These are phyloP conservation scores for Ophiocordyceps robertsii DNA, from an alignment of 2,329 filamentous ascomycete species.

Conservation along the genomic window DNA sequence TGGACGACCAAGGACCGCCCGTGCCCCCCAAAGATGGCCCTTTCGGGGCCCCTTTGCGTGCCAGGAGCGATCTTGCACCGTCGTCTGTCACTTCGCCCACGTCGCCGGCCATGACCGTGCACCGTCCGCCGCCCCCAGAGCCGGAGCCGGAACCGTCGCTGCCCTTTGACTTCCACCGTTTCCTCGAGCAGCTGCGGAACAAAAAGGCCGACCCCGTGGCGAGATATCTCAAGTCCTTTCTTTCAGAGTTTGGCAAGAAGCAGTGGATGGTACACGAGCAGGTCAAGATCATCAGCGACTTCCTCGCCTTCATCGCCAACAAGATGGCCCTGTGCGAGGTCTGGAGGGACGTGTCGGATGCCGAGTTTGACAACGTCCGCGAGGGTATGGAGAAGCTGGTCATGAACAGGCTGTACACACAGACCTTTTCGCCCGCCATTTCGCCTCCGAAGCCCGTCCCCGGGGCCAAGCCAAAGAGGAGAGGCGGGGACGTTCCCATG, in stretches of 20 bases:
- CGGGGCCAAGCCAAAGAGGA: slow-evolving; percentile 53
- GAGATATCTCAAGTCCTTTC: slow-evolving; percentile 85
- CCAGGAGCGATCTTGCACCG: slow-evolving; percentile 22
- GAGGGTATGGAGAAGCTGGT: slow-evolving; percentile 99
- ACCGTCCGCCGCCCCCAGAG: slow-evolving; percentile 57
- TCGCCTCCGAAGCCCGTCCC: slow-evolving; percentile 63
- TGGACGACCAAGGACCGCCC: slow-evolving; percentile 37
- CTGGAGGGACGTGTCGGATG: slow-evolving; percentile 89
- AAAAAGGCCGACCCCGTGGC: slow-evolving; percentile 97
- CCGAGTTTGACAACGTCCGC: slow-evolving; percentile 93
- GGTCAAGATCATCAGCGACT: slow-evolving; percentile 96
- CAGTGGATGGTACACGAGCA: slow-evolving; percentile 99
- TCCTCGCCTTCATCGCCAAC: slow-evolving; percentile 89
- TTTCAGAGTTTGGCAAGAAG: slow-evolving; percentile 89
- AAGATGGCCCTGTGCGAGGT: slow-evolving; percentile 98
- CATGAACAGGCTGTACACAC: slow-evolving; percentile 92
- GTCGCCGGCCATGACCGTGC: slow-evolving; percentile 35
- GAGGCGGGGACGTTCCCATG: slow-evolving; percentile 53
- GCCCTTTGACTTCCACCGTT: slow-evolving; percentile 94
- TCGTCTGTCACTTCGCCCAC: slow-evolving; percentile 20
- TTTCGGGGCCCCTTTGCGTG: slow-evolving; percentile 21
- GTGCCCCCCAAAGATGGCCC: slow-evolving; percentile 48
- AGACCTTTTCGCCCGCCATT: slow-evolving; percentile 94
- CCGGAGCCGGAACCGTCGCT: slow-evolving; percentile 69
- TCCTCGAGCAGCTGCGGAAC: slow-evolving; percentile 88